Percentiles rank a stretch among this genome's conserved stretches.
These are phyloP conservation scores for Claviceps africana DNA, from an alignment of 2,329 filamentous ascomycete genomes.

Conservation along the genomic window DNA sequence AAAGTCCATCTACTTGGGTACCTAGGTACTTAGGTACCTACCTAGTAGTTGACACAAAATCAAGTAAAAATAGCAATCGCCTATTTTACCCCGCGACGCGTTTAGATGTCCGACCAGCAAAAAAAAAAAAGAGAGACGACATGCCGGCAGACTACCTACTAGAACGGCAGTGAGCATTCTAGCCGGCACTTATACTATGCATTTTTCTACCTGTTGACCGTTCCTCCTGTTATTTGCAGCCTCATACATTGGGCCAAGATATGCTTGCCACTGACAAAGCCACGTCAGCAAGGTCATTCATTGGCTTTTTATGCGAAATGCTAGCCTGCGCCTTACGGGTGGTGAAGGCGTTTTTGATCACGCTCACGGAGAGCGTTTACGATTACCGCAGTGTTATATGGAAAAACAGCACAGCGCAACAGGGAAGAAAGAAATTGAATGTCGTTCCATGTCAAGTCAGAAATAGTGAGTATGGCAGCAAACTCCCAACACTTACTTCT, in stretches of 20 bases:
- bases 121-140: too few relatives aligned
- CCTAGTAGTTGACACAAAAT: too few relatives aligned
- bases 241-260: too few relatives aligned
- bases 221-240: background rate
- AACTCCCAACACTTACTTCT: background rate
- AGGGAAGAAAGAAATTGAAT: background rate
- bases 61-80: background rate
- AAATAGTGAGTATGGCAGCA: background rate
- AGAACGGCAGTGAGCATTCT: too few relatives aligned
- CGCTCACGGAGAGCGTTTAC: slow-evolving; percentile 5
- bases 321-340: slow-evolving; percentile 9
- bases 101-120: background rate
- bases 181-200: too few relatives aligned
- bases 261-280: background rate
- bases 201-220: too few relatives aligned
- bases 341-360: slow-evolving; percentile 5
- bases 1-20: background rate
- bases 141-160: too few relatives aligned
- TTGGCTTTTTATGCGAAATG: slow-evolving; percentile 6
- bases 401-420: background rate
- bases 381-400: background rate
- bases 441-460: background rate
- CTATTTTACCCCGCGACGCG: background rate
- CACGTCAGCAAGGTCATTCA: background rate
- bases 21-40: too few relatives aligned